Base-by-base conservation (phyloP, 2,329 filamentous ascomycete species). In the Kalaharituber pfeilii region DNA sequence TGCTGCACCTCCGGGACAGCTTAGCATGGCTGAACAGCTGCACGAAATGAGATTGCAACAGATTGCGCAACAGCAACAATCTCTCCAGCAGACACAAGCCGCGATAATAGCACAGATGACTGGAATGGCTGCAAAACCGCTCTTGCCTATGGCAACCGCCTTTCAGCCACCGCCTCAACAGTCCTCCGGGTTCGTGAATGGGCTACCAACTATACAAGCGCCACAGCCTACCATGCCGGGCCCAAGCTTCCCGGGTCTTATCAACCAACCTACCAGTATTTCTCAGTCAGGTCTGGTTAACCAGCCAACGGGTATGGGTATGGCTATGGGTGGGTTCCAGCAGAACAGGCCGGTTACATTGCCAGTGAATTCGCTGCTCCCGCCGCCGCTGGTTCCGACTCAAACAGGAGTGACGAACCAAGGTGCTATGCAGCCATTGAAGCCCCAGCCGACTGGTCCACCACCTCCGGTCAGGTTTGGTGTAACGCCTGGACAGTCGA, bases 401-500 rank as follows among this genome's bases (percentile, higher is more conserved):
- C 68, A 69, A 50, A 75, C 73, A 1, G 72, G 55, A 49, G 29
- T 51, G 64, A 72, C 70, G 58, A 75, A 75, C 15, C n/a, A n/a
- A n/a, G n/a, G n/a, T n/a, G 72, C 75, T n/a, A 66, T 73, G 47
- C 71, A 78, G 49, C 81, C 84, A 56, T 69, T 89, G 53, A 70
- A 81, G 58, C 78, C 86, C 47, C 86, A 93, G 67, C 81, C 84
- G 72, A 93, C 86, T 7, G 86, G 86, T 0, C 91, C 91, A 5
- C 74, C 89, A 20, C 91, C 91, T 47, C 80, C 86, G 24, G 82
- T 98, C 18, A 79, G 86, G 56, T 98, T 98, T 67, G 91, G 91
- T 36, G 81, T 94, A 30, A 75, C 78, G 55, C 72, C 74, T 26
- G 78, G 80, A 50, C 72, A 79, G 27, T 86, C 87, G 69, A 91